Evolutionary conservation across 805 yeast species (phyloP), one percentile per base, ranked within the genome.

Genomic region (Nakazawaea siamensis): DNA sequence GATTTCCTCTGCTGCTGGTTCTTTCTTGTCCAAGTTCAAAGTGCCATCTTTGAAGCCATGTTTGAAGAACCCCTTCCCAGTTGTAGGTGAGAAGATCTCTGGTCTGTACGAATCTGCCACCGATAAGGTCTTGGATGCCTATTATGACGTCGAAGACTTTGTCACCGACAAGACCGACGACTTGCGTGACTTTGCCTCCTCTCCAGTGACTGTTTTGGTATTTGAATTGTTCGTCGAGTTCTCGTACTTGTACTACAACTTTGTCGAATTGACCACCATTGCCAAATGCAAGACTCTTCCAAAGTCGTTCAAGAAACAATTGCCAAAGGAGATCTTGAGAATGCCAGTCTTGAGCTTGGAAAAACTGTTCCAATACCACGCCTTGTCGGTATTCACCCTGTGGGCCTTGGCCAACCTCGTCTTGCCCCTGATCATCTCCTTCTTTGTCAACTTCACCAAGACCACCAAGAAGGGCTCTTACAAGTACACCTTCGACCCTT

Each of bases 371-470:
- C 47, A 52, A 24, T 46, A 41, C 28, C 46, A 50, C 27, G 50
- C 55, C 30, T 34, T 54, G 27, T 48, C 64, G n/a, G 54, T 64
- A 15, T 42, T 64, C 7, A 9, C 43, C 10, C 42, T 57, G 28
- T 73, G 78, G 78, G 33, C 45, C n/a, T 24, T 61, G 4, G 47
- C 56, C 31, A 54, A 74, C 5, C 49, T 66, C 27, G 40, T 53
- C 5, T 35, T 64, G 20, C 80, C 80, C 26, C 50, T 57, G 39
- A 21, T 59, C 27, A 44, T 55, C 24, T 66, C 76, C 13, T 73
- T 68, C 54, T 73, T 68, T 54, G 46, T 73, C 46, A 73, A 73
- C 54, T 70, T 70, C 47, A 57, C 76, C 38, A 57, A 62, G 50
- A 56, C 68, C 49, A 52, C 57, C 25, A 51, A 58, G 32, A 54